These are phyloP conservation scores for Pythium rishiriense DNA, from an alignment of 352 stramenopile genomes.

Conservation along the genomic window DNA sequence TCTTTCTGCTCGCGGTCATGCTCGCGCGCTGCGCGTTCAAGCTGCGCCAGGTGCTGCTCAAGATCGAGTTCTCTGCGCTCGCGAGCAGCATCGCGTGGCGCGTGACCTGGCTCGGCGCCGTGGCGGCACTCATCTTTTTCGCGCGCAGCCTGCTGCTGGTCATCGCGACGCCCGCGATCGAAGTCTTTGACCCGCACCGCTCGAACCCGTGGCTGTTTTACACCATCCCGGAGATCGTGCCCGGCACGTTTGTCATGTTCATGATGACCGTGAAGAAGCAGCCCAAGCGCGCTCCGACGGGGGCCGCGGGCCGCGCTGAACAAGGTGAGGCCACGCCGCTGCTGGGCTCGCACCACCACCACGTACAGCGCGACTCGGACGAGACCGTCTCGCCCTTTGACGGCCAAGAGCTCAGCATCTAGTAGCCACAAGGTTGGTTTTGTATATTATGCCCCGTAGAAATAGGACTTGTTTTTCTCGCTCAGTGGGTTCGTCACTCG, in stretches of 20 bases:
- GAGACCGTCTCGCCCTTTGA: slow-evolving; percentile 55
- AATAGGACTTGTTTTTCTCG: neutral
- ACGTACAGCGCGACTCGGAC: slow-evolving; percentile 26
- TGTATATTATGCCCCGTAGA: slow-evolving; percentile 15
- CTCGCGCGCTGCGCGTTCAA: slow-evolving; percentile 56
- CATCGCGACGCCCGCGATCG: slow-evolving; percentile 65
- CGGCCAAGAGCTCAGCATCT: slow-evolving; percentile 62
- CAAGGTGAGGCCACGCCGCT: slow-evolving; percentile 48
- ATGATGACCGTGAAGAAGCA: slow-evolving; percentile 78
- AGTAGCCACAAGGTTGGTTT: neutral
- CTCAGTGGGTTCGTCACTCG: neutral
- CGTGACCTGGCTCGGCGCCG: slow-evolving; percentile 57
- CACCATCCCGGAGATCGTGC: slow-evolving; percentile 69
- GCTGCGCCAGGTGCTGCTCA: slow-evolving; percentile 50
- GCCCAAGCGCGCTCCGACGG: neutral
- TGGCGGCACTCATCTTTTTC: slow-evolving; percentile 59
- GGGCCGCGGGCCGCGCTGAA: slow-evolving; percentile 24
- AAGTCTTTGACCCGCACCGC: slow-evolving; percentile 72
- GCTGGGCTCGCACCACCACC: slow-evolving; percentile 22
- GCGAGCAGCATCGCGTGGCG: slow-evolving; percentile 52
- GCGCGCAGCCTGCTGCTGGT: slow-evolving; percentile 58
- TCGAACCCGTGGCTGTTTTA: slow-evolving; percentile 80
- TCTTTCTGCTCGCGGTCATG: slow-evolving; percentile 71
- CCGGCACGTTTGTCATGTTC: slow-evolving; percentile 67
- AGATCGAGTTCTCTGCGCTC: slow-evolving; percentile 78